These are phyloP conservation scores for Suhomyces canberraensis DNA, from an alignment of 805 yeast species.

Conservation along the genomic window DNA sequence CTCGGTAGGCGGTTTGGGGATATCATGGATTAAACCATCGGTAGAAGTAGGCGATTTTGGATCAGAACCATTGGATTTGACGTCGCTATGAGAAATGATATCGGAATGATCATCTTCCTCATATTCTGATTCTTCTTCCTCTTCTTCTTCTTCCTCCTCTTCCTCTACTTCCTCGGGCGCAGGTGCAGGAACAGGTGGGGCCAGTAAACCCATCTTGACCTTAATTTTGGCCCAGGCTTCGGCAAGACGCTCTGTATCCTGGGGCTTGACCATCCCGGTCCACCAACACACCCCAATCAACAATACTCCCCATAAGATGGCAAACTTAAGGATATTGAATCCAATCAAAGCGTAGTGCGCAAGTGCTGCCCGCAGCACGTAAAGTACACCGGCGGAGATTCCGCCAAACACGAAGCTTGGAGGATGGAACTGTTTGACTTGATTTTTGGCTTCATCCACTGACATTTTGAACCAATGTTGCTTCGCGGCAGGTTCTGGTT, in stretches of 20 bases:
- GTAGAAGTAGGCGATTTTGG: neutral
- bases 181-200: neutral
- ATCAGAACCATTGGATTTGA: neutral
- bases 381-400: slow-evolving; percentile 19
- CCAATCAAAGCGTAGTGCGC: slow-evolving; percentile 16
- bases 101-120: slow-evolving; percentile 1
- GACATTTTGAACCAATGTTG: neutral
- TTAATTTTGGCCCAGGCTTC: slow-evolving; percentile 6
- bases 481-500: neutral
- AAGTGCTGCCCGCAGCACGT: slow-evolving; percentile 20
- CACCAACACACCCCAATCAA: slow-evolving; percentile 27
- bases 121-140: neutral
- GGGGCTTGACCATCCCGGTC: slow-evolving; percentile 22
- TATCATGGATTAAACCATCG: neutral
- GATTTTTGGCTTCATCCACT: neutral
- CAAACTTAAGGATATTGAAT: slow-evolving; percentile 20
- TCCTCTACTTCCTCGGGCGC: neutral
- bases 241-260: slow-evolving; percentile 10
- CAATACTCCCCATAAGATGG: slow-evolving; percentile 21
- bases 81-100: neutral
- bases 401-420: slow-evolving; percentile 30
- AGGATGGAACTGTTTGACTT: slow-evolving; percentile 16
- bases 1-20: neutral
- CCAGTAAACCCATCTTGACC: neutral
- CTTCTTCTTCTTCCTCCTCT: neutral